A percentile compares a stretch with the other conserved stretches of the same genome.
Evolutionary conservation across 192 early-diverging fungal genomes (phyloP).

Genomic region (Gryganskiella cystojenkinii): DNA sequence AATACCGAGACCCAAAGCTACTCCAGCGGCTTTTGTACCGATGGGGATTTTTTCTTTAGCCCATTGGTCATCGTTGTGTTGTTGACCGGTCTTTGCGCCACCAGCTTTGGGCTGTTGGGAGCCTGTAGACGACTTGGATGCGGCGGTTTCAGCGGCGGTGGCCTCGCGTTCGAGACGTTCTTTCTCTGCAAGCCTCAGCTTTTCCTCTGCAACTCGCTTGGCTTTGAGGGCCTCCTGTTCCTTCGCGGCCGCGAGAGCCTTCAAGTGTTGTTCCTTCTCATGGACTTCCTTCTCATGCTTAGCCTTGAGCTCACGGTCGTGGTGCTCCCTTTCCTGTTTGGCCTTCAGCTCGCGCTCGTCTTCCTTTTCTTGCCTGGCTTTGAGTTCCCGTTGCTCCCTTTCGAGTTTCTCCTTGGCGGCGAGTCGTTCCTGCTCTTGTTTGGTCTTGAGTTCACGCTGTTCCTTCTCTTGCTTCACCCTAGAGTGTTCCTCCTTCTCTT

Average conservation of each 20-base stretch:
- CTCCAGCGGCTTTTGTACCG: constrained; percentile 12
- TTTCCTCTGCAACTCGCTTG: too few species aligned
- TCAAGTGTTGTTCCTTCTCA: neutral
- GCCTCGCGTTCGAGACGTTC: neutral
- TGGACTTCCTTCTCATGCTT: constrained; percentile 10
- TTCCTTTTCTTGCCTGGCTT: constrained; percentile 9
- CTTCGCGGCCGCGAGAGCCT: neutral
- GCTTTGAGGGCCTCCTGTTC: too few species aligned
- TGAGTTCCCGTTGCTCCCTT: neutral
- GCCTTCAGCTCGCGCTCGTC: constrained; percentile 20
- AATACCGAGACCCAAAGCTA: constrained; percentile 18
- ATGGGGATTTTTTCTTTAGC: constrained; percentile 27
- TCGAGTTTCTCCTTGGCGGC: neutral
- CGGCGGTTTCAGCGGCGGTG: neutral
- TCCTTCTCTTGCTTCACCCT: neutral
- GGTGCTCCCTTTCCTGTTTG: constrained; percentile 30
- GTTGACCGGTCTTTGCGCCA: neutral
- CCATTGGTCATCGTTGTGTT: neutral
- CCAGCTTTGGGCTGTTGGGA: neutral
- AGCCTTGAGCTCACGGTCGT: neutral
- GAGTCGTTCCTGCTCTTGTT: neutral
- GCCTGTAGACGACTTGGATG: neutral
- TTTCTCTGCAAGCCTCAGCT: too few species aligned
- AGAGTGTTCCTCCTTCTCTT: neutral
- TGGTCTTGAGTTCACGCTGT: neutral